These are phyloP conservation scores for Ensete glaucum DNA, from an alignment of 176 grass and related monocot species.

Conservation along the genomic window DNA sequence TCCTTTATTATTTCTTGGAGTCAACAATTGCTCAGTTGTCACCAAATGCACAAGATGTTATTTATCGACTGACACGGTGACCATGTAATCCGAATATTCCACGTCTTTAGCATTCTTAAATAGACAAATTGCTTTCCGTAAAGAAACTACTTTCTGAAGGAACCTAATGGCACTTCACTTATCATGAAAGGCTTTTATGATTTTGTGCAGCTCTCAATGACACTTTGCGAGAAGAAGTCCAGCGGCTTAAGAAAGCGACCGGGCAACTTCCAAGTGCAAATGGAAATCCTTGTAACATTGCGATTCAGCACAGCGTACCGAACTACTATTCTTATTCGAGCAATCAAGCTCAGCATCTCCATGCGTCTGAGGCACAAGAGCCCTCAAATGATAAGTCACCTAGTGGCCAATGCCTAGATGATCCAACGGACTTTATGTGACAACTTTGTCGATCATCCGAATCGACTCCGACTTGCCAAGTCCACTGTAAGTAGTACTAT, in stretches of 20 bases:
- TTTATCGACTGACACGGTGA: too few relatives aligned
- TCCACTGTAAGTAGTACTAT: too few relatives aligned
- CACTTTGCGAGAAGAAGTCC: conserved; percentile 21
- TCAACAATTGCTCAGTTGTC: too few relatives aligned
- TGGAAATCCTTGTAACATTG: conserved; percentile 41
- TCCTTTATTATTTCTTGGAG: too few relatives aligned
- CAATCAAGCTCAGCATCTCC: conserved; percentile 36
- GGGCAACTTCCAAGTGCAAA: conserved; percentile 55
- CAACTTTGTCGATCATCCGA: neutral
- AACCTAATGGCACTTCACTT: neutral
- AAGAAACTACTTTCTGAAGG: too few relatives aligned
- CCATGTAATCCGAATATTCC: too few relatives aligned
- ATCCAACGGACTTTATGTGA: conserved; percentile 84
- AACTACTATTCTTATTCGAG: conserved; percentile 39
- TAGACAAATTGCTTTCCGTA: too few relatives aligned
- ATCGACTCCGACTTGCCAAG: neutral
- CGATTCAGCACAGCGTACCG: conserved; percentile 38
- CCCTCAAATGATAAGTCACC: conserved; percentile 44
- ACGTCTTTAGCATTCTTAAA: too few relatives aligned
- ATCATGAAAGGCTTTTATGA: neutral
- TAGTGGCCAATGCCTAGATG: conserved; percentile 36
- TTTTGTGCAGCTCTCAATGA: conserved; percentile 12
- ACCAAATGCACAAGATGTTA: too few relatives aligned
- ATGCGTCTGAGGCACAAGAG: conserved; percentile 22
- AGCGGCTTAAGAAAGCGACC: conserved; percentile 21